Percentiles rank a stretch among this genome's conserved stretches.
Evolutionary conservation across 257 asterid genomes (phyloP).

Genomic region (Nicotiana sylvestris): DNA sequence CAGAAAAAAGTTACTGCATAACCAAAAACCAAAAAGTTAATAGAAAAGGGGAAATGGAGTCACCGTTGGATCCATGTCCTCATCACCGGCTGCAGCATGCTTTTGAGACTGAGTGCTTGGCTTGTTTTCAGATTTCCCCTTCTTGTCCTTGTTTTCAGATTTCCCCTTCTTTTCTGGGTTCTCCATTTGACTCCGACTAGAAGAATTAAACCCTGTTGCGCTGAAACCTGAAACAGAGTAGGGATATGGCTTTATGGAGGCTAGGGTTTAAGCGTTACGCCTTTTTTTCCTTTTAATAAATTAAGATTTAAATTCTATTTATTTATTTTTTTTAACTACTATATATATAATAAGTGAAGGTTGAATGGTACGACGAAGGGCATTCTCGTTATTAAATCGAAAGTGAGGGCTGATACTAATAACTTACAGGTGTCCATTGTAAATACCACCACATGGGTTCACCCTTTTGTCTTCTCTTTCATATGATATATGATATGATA

Average conservation of each 20-base stretch:
- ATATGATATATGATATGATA: too few species aligned
- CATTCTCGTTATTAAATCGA: too few species aligned
- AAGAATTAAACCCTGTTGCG: not conserved
- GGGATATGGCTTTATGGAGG: not conserved
- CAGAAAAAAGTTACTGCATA: not conserved
- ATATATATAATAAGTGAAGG: too few species aligned
- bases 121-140: slow-evolving; percentile 10
- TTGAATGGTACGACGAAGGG: too few species aligned
- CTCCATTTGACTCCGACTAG: not conserved
- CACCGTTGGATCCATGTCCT: slow-evolving; percentile 77
- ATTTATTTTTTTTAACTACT: too few species aligned
- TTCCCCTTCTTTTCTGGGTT: not conserved
- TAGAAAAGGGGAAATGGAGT: not conserved
- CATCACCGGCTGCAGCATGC: slow-evolving; percentile 62
- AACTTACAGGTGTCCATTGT: too few species aligned
- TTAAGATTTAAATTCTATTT: too few species aligned
- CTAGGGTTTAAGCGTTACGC: not conserved
- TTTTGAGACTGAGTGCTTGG: slow-evolving; percentile 36
- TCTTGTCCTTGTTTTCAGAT: not conserved
- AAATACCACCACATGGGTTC: too few species aligned
- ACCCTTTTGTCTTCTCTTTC: too few species aligned
- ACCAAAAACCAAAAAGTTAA: not conserved
- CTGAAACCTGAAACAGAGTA: not conserved
- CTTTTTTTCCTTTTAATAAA: too few species aligned
- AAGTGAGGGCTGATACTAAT: too few species aligned